phyloP scores from a whole-genome alignment of 441 rosid genomes.

The Pelargonium australe region DNA sequence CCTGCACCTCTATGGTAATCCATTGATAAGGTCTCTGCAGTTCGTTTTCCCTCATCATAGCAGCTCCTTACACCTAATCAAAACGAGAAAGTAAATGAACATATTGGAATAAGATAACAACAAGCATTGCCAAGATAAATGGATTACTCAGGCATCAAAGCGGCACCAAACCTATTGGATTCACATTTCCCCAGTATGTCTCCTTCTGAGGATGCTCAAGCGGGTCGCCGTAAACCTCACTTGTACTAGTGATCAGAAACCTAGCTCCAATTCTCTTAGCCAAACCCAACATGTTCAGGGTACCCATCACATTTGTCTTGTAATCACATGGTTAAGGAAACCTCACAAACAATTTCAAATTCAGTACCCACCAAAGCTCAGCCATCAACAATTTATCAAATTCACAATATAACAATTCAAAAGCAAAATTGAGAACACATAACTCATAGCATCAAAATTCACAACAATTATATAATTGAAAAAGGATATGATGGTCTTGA shows the following conservation, averaged over 20 bases:
- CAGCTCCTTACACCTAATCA: conserved; percentile 83
- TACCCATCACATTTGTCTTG: conserved; percentile 99
- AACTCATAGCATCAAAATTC: not conserved
- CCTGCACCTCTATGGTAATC: conserved; percentile 90
- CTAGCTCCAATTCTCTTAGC: conserved; percentile 96
- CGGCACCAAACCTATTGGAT: conserved; percentile 64
- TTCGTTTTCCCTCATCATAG: conserved; percentile 93
- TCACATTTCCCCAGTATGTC: conserved; percentile 91
- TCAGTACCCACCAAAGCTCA: not conserved
- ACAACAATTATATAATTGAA: not conserved
- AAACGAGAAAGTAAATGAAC: conserved; percentile 6
- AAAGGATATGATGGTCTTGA: conserved; percentile 97
- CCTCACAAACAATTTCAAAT: not conserved
- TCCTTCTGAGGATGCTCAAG: conserved; percentile 98
- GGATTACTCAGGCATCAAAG: not conserved
- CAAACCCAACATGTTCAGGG: conserved; percentile 93
- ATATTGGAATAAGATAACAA: not conserved
- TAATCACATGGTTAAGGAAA: conserved; percentile 48
- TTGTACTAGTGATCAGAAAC: conserved; percentile 90
- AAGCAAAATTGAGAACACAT: not conserved
- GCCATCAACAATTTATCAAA: not conserved
- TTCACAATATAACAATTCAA: not conserved
- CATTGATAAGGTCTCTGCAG: conserved; percentile 86
- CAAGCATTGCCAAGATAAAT: not conserved
- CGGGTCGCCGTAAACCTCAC: conserved; percentile 97